Conservation (phyloP, 1,284 basidiomycete genomes). For the Fomitopsis betulina region DNA sequence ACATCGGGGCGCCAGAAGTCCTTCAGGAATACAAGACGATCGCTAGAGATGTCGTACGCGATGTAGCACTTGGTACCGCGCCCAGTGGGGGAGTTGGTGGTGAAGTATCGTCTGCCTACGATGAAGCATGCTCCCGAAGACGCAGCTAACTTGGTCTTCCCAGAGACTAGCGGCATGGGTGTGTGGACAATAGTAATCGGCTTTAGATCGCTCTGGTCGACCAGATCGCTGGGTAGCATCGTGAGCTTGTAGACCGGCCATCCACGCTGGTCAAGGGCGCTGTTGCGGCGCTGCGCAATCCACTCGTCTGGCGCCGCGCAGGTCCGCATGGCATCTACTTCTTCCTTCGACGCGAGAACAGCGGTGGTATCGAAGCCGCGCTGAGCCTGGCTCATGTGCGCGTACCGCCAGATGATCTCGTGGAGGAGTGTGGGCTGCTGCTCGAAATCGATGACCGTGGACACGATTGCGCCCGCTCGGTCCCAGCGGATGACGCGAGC, state of each 20-base stretch:
- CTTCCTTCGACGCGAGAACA: background rate
- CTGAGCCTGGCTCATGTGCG: slow-evolving; percentile 1
- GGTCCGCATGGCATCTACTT: background rate
- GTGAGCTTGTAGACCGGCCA: slow-evolving; percentile 4
- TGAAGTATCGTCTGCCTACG: background rate
- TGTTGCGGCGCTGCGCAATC: background rate
- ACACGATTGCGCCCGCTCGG: slow-evolving; percentile 11
- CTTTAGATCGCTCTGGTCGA: background rate
- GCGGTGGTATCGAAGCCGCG: slow-evolving; percentile 14
- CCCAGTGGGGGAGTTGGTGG: background rate
- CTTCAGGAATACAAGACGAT: slow-evolving; percentile 1
- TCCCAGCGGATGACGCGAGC: slow-evolving; percentile 16
- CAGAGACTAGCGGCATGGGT: too few species aligned
- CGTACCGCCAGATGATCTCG: slow-evolving; percentile 13
- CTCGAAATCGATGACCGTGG: slow-evolving; percentile 10
- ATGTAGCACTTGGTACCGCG: slow-evolving; percentile 1
- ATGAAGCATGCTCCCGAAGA: too few species aligned
- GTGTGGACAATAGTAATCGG: too few species aligned
- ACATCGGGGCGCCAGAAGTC: background rate
- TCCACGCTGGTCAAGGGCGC: background rate
- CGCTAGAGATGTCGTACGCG: background rate
- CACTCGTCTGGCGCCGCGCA: background rate
- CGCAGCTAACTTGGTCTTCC: too few species aligned
- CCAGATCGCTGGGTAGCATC: background rate
- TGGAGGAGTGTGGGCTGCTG: slow-evolving; percentile 4